A percentile compares a stretch with the other conserved stretches of the same genome.
phyloP scores from a whole-genome alignment of 1,139 yeast genomes.

The Cylindricascospora bacillispora region DNA sequence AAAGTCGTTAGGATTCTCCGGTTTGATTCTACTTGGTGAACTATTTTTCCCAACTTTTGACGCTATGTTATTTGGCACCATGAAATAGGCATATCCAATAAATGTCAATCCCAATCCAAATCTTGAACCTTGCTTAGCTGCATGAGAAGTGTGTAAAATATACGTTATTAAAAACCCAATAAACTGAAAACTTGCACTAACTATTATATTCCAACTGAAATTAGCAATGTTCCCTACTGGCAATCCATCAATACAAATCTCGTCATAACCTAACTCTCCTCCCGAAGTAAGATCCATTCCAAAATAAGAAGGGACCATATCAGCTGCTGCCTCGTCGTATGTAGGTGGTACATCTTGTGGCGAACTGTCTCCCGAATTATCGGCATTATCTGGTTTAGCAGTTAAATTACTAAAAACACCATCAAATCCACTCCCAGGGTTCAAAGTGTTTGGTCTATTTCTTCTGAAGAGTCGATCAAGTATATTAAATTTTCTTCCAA shows the following conservation, averaged over 20 bases:
- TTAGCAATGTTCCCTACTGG: constrained; percentile 92
- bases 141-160: constrained; percentile 88
- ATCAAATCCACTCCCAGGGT: constrained; percentile 33
- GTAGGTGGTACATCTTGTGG: constrained; percentile 68
- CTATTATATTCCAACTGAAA: constrained; percentile 80
- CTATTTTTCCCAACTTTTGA: constrained; percentile 26
- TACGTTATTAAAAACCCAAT: constrained; percentile 88
- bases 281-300: constrained; percentile 73
- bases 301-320: constrained; percentile 94
- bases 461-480: constrained; percentile 26
- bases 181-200: constrained; percentile 82
- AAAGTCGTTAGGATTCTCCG: constrained; percentile 44
- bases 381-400: constrained; percentile 57
- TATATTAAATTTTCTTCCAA: constrained; percentile 27
- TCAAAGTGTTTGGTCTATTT: constrained; percentile 7
- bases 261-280: constrained; percentile 47
- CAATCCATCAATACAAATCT: constrained; percentile 84
- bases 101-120: constrained; percentile 86
- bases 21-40: constrained; percentile 28
- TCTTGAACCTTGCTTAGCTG: constrained; percentile 91
- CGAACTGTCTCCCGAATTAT: constrained; percentile 9
- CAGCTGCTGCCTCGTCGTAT: constrained; percentile 92
- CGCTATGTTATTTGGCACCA: constrained; percentile 43
- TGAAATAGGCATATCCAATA: constrained; percentile 59
- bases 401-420: constrained; percentile 88